A percentile compares a stretch with the other conserved stretches of the same genome.
Evolutionary conservation across 1,139 yeast genomes (phyloP).

Genomic region (Groenewaldozyma auringiensis): DNA sequence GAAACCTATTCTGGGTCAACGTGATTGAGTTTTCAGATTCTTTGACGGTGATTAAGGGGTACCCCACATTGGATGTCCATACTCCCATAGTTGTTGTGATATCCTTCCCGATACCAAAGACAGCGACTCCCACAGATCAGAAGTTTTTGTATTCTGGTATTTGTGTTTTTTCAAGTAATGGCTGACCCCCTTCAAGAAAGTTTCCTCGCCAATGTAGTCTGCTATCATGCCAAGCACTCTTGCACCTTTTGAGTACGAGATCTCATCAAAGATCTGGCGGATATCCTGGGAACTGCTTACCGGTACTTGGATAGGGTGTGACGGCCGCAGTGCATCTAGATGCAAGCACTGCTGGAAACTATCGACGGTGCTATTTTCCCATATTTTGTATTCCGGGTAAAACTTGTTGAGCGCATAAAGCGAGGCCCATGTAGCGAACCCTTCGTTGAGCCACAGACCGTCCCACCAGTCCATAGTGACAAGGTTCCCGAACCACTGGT

Average conservation of each 20-base stretch:
- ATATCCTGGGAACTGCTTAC: slow-evolving; percentile 74
- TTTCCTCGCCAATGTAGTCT: slow-evolving; percentile 64
- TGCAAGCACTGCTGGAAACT: slow-evolving; percentile 62
- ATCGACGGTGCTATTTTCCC: slow-evolving; percentile 64
- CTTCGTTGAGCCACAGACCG: slow-evolving; percentile 86
- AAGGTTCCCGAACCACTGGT: slow-evolving; percentile 89
- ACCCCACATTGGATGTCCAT: slow-evolving; percentile 82
- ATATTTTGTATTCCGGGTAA: slow-evolving; percentile 82
- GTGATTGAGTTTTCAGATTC: slow-evolving; percentile 37
- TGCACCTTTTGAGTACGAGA: slow-evolving; percentile 78
- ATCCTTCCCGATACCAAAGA: slow-evolving; percentile 69
- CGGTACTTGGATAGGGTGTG: slow-evolving; percentile 85
- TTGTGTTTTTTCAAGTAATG: slow-evolving; percentile 61
- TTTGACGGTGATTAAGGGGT: slow-evolving; percentile 68
- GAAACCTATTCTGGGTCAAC: slow-evolving; percentile 65
- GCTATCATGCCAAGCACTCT: slow-evolving; percentile 74
- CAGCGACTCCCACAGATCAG: slow-evolving; percentile 73
- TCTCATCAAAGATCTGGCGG: slow-evolving; percentile 80
- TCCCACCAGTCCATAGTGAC: slow-evolving; percentile 97
- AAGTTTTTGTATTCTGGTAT: slow-evolving; percentile 70
- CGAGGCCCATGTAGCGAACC: slow-evolving; percentile 89
- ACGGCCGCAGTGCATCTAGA: slow-evolving; percentile 67
- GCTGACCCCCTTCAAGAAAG: slow-evolving; percentile 71
- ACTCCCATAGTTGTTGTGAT: slow-evolving; percentile 64
- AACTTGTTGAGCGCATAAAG: slow-evolving; percentile 70